Conservation (phyloP, 1,284 basidiomycete species). For the Athelia psychrophila region DNA sequence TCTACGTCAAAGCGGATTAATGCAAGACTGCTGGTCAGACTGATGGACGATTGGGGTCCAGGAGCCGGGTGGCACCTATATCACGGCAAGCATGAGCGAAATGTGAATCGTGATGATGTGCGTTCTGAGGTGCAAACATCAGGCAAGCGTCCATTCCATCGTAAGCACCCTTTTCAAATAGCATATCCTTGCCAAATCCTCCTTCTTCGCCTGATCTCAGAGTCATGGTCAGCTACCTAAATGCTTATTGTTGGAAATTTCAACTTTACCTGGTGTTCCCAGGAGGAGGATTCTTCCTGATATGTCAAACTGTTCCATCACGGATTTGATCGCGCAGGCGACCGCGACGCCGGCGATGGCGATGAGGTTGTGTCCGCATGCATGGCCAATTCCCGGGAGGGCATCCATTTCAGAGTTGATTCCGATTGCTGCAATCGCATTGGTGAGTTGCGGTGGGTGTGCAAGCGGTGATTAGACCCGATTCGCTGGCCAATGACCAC, state of each 20-base stretch:
- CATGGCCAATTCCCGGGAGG: slow-evolving; percentile 64
- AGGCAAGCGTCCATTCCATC: slow-evolving; percentile 64
- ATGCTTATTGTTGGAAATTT: too few species aligned
- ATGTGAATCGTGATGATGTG: slow-evolving; percentile 6
- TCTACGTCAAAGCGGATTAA: slow-evolving; percentile 47
- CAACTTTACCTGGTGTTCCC: slow-evolving; percentile 59
- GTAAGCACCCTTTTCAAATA: slow-evolving; percentile 65
- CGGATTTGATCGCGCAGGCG: slow-evolving; percentile 57
- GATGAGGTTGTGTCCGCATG: slow-evolving; percentile 80
- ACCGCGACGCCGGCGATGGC: slow-evolving; percentile 72
- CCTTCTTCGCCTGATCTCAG: slow-evolving; percentile 61
- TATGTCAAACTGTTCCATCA: slow-evolving; percentile 55
- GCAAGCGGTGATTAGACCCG: too few species aligned
- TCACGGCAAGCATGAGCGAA: slow-evolving; percentile 1
- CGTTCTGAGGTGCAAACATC: slow-evolving; percentile 44
- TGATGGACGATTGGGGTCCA: slow-evolving; percentile 52
- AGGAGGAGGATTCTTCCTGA: slow-evolving; percentile 67
- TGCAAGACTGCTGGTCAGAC: slow-evolving; percentile 51
- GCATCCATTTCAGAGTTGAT: slow-evolving; percentile 77
- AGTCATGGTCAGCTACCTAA: not conserved
- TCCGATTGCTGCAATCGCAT: slow-evolving; percentile 44
- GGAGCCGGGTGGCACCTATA: slow-evolving; percentile 62
- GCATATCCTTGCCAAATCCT: slow-evolving; percentile 63
- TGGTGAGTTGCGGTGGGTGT: too few species aligned
- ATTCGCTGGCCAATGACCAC: too few species aligned